phyloP scores from a whole-genome alignment of 1,139 yeast species.

The Blastobotrys buckinghamii region DNA sequence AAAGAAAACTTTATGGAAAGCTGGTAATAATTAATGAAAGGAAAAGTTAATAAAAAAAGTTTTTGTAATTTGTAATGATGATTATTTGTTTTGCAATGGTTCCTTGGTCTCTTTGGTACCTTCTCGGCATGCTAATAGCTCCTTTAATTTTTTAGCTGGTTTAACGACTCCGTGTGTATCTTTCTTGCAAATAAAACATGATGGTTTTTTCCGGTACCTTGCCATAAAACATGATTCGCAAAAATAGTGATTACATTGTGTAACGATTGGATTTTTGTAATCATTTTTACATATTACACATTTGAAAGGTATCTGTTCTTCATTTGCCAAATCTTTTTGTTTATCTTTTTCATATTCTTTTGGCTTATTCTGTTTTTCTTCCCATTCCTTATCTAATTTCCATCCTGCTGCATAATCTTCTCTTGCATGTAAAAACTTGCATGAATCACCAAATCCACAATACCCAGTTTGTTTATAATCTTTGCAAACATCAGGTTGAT shows the following conservation, averaged over 20 bases:
- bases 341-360: constrained; percentile 13
- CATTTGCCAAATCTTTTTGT: constrained; percentile 12
- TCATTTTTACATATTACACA: constrained; percentile 59
- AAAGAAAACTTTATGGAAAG: constrained; percentile 32
- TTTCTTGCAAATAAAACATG: constrained; percentile 51
- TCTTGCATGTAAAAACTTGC: constrained; percentile 87
- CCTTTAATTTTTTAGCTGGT: constrained; percentile 23
- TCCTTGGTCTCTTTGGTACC: background rate
- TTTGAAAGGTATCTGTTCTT: constrained; percentile 46
- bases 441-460: constrained; percentile 98
- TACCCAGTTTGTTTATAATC: constrained; percentile 89
- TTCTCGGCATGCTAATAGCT: background rate
- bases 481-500: constrained; percentile 92
- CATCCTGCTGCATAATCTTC: constrained; percentile 78
- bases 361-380: constrained; percentile 26
- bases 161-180: constrained; percentile 25
- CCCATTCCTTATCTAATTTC: constrained; percentile 73
- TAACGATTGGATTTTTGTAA: constrained; percentile 53
- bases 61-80: background rate
- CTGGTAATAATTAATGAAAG: constrained; percentile 20
- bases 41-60: too few relatives aligned
- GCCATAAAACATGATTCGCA: constrained; percentile 60
- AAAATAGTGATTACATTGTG: constrained; percentile 61
- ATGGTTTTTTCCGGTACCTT: constrained; percentile 42
- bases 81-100: background rate